Percentiles rank a stretch among this genome's conserved stretches.
phyloP scores from a whole-genome alignment of 495 filamentous ascomycete genomes.

The Penicillium simplicissimum region DNA sequence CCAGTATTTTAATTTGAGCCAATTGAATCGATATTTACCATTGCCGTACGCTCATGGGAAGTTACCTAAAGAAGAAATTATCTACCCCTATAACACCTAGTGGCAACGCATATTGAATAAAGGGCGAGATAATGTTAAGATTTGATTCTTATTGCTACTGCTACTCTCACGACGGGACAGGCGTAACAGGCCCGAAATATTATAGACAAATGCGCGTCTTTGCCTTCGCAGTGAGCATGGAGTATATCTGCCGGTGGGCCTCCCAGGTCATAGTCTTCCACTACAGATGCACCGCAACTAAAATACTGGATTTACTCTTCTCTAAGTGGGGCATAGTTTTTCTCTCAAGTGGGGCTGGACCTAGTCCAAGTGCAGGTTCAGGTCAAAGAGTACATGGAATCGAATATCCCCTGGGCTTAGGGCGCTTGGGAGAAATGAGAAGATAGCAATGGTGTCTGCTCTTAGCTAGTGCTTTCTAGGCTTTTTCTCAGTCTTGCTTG shows the following conservation, averaged over 20 bases:
- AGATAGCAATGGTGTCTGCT: neutral
- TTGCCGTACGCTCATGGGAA: too few species aligned
- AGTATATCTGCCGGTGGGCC: neutral
- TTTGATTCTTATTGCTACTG: neutral
- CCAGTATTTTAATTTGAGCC: too few species aligned
- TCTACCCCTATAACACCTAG: too few species aligned
- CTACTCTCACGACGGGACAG: too few species aligned
- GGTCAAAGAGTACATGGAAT: neutral
- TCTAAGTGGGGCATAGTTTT: neutral
- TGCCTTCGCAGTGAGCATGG: neutral
- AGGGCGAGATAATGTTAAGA: too few species aligned
- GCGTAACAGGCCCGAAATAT: neutral
- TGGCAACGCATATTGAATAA: too few species aligned
- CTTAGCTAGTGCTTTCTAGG: too few species aligned
- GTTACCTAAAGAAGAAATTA: too few species aligned
- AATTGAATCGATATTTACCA: too few species aligned
- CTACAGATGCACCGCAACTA: neutral
- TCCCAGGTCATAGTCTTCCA: neutral
- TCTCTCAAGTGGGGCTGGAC: neutral
- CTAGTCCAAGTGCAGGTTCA: neutral
- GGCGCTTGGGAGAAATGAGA: slow-evolving; percentile 2
- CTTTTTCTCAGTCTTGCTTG: neutral
- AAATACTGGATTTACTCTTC: neutral
- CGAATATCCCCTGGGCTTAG: neutral
- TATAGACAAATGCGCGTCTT: neutral